Evolutionary conservation across 2,329 filamentous ascomycete species (phyloP).

Genomic region (Cryoendolithus antarcticus): DNA sequence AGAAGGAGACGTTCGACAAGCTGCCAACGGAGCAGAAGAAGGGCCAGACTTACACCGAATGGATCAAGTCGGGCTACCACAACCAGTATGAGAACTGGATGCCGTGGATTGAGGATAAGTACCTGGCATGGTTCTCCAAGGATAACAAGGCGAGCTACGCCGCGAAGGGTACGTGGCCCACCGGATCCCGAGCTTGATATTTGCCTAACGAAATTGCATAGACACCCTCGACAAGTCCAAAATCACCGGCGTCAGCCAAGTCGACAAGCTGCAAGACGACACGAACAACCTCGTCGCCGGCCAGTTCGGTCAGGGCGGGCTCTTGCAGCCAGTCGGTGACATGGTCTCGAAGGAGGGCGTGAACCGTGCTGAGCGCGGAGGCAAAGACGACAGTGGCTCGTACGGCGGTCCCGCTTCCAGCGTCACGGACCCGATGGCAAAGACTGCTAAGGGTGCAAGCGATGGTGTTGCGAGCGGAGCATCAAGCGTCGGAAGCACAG

Average conservation of each 20-base stretch:
- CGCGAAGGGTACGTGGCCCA: constrained; percentile 44
- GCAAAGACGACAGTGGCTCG: constrained; percentile 47
- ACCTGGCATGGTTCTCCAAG: constrained; percentile 60
- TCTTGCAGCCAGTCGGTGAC: constrained; percentile 54
- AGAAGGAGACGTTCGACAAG: constrained; percentile 21
- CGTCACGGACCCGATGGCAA: constrained; percentile 20
- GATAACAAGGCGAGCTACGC: constrained; percentile 66
- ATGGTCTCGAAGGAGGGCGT: constrained; percentile 50
- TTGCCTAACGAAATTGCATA: constrained; percentile 20
- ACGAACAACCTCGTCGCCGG: constrained; percentile 50
- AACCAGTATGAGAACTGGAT: constrained; percentile 63
- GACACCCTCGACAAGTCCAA: constrained; percentile 58
- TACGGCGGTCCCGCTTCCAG: constrained; percentile 31
- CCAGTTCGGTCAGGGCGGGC: constrained; percentile 56
- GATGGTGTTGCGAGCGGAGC: constrained; percentile 15
- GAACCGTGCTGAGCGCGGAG: constrained; percentile 52
- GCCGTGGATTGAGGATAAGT: constrained; percentile 64
- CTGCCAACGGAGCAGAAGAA: constrained; percentile 21
- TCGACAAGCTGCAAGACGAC: constrained; percentile 57
- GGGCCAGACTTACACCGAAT: constrained; percentile 36
- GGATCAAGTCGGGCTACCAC: constrained; percentile 53
- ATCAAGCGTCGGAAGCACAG: constrained; percentile 14
- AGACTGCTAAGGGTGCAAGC: constrained; percentile 18
- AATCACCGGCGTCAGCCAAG: constrained; percentile 52
- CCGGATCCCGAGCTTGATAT: not conserved